phyloP scores from a whole-genome alignment of 306 rosid species.

The Cicer chorassanicum region DNA sequence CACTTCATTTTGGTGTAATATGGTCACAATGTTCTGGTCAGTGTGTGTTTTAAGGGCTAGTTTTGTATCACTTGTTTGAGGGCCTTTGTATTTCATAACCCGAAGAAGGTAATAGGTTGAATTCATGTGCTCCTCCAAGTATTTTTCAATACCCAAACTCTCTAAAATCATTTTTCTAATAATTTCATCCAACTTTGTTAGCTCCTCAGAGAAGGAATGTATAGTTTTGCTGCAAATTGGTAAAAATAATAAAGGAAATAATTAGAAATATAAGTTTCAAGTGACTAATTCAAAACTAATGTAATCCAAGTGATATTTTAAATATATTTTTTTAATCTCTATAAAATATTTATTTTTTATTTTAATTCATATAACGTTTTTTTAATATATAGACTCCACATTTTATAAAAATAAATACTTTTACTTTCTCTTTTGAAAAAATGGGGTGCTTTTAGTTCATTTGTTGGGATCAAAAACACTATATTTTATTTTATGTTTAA shows the following conservation, averaged over 20 bases:
- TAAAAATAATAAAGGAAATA: no score
- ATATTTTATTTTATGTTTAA: no score
- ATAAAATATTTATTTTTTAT: no score
- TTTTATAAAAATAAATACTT: no score
- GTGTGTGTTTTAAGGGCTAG: slow-evolving; percentile 58
- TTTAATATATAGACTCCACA: no score
- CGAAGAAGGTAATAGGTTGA: slow-evolving; percentile 74
- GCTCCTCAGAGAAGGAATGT: slow-evolving; percentile 55
- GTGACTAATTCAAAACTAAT: no score
- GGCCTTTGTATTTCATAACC: slow-evolving; percentile 69
- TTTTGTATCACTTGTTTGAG: slow-evolving; percentile 58
- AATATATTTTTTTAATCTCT: no score
- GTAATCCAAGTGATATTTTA: no score
- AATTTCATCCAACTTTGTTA: slow-evolving; percentile 63
- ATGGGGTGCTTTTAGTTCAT: no score
- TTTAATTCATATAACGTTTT: no score
- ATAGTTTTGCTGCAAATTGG: slow-evolving; percentile 56
- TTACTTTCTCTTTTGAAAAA: no score
- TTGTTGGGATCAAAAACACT: no score
- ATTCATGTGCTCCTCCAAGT: slow-evolving; percentile 70
- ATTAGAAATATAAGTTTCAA: background rate
- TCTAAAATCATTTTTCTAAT: slow-evolving; percentile 76
- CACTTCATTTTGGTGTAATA: slow-evolving; percentile 67
- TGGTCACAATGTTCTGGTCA: slow-evolving; percentile 68
- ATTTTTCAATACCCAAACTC: slow-evolving; percentile 67